These are phyloP conservation scores for Silene uniflora DNA, from an alignment of 148 eudicot genomes.

Conservation along the genomic window DNA sequence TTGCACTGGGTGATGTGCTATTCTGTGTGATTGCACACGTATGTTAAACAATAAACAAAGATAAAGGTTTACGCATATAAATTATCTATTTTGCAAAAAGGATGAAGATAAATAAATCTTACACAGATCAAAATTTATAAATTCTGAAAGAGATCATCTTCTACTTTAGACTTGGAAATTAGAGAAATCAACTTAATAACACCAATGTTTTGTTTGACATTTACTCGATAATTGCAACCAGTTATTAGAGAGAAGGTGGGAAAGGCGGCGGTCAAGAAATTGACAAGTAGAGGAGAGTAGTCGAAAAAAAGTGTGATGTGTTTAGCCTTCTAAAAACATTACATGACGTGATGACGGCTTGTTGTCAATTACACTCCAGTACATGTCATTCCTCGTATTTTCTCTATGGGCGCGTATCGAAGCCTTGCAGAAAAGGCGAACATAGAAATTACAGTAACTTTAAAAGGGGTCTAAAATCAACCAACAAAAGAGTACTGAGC, in stretches of 20 bases:
- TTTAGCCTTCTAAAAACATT: not conserved
- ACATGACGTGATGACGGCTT: not conserved
- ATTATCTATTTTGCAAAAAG: not conserved
- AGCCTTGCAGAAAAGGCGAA: not conserved
- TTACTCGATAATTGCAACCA: not conserved
- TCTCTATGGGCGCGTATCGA: not conserved
- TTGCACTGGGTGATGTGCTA: conserved; percentile 26
- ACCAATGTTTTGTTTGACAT: not conserved
- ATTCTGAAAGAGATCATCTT: not conserved
- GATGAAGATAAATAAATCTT: not conserved
- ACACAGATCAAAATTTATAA: conserved; percentile 1
- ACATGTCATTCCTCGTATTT: not conserved
- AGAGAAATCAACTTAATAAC: not conserved
- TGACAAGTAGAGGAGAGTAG: not conserved
- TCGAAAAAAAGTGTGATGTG: not conserved
- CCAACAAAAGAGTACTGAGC: not conserved
- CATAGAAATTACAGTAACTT: not conserved
- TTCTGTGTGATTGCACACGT: conserved; percentile 21
- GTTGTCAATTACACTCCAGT: not conserved
- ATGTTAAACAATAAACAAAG: conserved; percentile 13
- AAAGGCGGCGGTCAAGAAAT: too few species aligned
- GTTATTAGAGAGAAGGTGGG: not conserved
- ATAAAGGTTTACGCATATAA: not conserved
- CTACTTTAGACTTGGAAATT: not conserved
- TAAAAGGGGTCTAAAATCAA: not conserved